Percentiles rank a stretch among this genome's conserved stretches.
These are phyloP conservation scores for Daldinia sp. DNA, from an alignment of 2,329 filamentous ascomycete genomes.

Conservation along the genomic window DNA sequence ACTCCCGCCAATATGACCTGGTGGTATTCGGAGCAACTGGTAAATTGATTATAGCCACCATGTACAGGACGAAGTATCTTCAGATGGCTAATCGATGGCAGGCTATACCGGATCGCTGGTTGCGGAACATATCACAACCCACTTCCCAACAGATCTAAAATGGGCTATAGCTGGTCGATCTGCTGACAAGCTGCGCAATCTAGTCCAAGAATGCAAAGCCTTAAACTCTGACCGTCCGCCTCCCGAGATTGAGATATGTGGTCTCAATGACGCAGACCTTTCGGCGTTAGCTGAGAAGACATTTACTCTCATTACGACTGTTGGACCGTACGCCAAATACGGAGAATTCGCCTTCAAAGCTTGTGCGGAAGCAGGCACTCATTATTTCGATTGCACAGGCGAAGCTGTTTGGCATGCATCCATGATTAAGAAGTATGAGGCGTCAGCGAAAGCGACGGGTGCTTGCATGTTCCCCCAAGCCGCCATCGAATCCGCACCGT, in stretches of 20 bases:
- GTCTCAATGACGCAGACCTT: slow-evolving; percentile 57
- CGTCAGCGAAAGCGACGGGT: slow-evolving; percentile 60
- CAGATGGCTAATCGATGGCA: slow-evolving; percentile 25
- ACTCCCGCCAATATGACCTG: slow-evolving; percentile 64
- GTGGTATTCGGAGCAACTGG: slow-evolving; percentile 67
- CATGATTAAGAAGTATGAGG: slow-evolving; percentile 69
- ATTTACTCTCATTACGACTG: slow-evolving; percentile 63
- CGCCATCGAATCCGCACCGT: slow-evolving; percentile 68
- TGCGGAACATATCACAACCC: slow-evolving; percentile 45
- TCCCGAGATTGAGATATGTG: slow-evolving; percentile 62
- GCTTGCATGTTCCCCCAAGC: slow-evolving; percentile 69
- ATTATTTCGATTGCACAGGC: slow-evolving; percentile 71
- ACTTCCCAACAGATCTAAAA: slow-evolving; percentile 44
- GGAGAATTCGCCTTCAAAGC: slow-evolving; percentile 68
- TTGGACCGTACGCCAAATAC: slow-evolving; percentile 65
- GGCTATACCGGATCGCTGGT: slow-evolving; percentile 46
- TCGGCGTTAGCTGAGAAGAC: slow-evolving; percentile 62
- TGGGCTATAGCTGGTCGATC: slow-evolving; percentile 49
- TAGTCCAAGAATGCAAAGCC: slow-evolving; percentile 72
- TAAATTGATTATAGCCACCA: slow-evolving; percentile 41
- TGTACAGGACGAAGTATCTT: slow-evolving; percentile 1
- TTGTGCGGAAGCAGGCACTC: slow-evolving; percentile 68
- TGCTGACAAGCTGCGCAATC: slow-evolving; percentile 65
- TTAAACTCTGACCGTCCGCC: slow-evolving; percentile 70
- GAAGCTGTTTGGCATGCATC: slow-evolving; percentile 65